Conservation (phyloP, 116 monocot species). For the Thalassia testudinum region DNA sequence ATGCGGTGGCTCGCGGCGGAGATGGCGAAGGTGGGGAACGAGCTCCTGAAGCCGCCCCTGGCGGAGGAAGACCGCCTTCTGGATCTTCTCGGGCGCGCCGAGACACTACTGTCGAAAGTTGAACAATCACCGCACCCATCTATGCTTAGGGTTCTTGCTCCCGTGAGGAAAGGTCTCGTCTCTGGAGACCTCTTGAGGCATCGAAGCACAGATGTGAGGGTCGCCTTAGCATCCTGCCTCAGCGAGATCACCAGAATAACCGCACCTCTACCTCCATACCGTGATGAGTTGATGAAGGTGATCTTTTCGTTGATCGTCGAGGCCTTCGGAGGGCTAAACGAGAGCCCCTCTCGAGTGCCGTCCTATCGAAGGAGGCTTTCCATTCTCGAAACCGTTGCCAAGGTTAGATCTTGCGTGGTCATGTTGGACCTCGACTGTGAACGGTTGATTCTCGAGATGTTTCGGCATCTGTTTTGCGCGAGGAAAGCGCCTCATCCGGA, state of each 20-base stretch:
- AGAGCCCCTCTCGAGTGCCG: slow-evolving; percentile 16
- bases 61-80: too few species aligned
- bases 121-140: slow-evolving; percentile 46
- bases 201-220: slow-evolving; percentile 33
- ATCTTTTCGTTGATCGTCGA: slow-evolving; percentile 61
- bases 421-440: slow-evolving; percentile 49
- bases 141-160: slow-evolving; percentile 28
- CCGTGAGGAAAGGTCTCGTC: slow-evolving; percentile 24
- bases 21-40: too few species aligned
- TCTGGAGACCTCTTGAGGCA: slow-evolving; percentile 30
- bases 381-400: slow-evolving; percentile 75
- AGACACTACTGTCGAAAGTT: slow-evolving; percentile 24
- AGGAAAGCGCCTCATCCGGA: slow-evolving; percentile 24
- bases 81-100: too few species aligned
- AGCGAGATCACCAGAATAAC: slow-evolving; percentile 79
- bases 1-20: too few species aligned
- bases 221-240: slow-evolving; percentile 45
- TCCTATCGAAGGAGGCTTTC: slow-evolving; percentile 49
- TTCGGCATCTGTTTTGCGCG: slow-evolving; percentile 20
- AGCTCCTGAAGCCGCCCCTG: too few species aligned
- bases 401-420: slow-evolving; percentile 49
- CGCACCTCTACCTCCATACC: slow-evolving; percentile 57
- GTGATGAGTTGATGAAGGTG: slow-evolving; percentile 69
- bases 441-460: slow-evolving; percentile 28
- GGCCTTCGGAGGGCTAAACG: slow-evolving; percentile 41